Percentiles rank a stretch among this genome's conserved stretches.
Conservation (phyloP, 371 early-diverging fungal genomes). For the Zopfochytrium polystomum region DNA sequence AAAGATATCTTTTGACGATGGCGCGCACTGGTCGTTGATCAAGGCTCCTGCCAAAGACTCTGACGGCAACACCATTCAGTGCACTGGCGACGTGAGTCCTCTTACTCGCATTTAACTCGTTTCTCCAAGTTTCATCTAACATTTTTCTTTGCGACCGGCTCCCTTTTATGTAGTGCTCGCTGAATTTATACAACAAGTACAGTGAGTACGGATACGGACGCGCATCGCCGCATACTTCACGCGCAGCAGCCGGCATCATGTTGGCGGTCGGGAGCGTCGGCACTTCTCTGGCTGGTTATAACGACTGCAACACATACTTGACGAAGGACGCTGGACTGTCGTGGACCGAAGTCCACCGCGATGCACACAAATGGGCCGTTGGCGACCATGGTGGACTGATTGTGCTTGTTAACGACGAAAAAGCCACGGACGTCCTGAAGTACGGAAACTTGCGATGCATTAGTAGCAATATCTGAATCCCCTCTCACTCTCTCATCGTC, state of each 20-base stretch:
- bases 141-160: too few relatives aligned
- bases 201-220: slow-evolving; percentile 60
- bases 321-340: slow-evolving; percentile 47
- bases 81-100: slow-evolving; percentile 40
- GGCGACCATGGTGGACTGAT: slow-evolving; percentile 29
- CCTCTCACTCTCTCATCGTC: too few relatives aligned
- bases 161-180: slow-evolving; percentile 65
- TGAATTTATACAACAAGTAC: slow-evolving; percentile 88
- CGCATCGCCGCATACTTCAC: slow-evolving; percentile 67
- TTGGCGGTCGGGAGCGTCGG: slow-evolving; percentile 93
- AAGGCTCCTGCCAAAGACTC: slow-evolving; percentile 52
- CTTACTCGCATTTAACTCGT: slow-evolving; percentile 18
- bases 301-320: slow-evolving; percentile 77
- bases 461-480: too few relatives aligned
- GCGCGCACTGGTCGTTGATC: slow-evolving; percentile 69
- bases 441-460: too few relatives aligned
- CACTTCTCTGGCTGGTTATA: slow-evolving; percentile 59
- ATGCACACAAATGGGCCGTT: slow-evolving; percentile 36
- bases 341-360: slow-evolving; percentile 26
- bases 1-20: slow-evolving; percentile 87
- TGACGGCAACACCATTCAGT: slow-evolving; percentile 46
- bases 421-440: too few relatives aligned
- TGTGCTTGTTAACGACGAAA: slow-evolving; percentile 31
- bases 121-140: too few relatives aligned
- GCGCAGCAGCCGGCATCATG: slow-evolving; percentile 77